Percentiles rank a stretch among this genome's conserved stretches.
phyloP scores from a whole-genome alignment of 805 yeast species.

The Kluyveromyces nonfermentans region DNA sequence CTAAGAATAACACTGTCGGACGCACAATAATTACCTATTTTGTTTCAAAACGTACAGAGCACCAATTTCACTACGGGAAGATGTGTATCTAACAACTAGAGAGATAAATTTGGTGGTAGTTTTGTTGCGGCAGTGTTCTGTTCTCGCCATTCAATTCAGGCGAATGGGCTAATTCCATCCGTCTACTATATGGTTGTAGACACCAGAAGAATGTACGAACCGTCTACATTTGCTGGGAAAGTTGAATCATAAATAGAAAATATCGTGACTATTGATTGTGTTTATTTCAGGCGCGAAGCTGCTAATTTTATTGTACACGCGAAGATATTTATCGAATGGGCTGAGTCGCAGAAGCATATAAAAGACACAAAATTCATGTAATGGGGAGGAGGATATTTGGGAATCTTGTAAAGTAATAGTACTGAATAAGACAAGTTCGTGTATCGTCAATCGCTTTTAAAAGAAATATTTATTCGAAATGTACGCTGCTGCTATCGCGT shows the following conservation, averaged over 20 bases:
- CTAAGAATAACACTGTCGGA: neutral
- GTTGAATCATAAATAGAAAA: neutral
- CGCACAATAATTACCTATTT: too few species aligned
- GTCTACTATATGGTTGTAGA: too few species aligned
- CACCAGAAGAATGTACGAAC: neutral
- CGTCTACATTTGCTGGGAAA: neutral
- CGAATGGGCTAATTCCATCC: too few species aligned
- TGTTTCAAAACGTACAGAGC: too few species aligned
- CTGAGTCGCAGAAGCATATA: neutral
- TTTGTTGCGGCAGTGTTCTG: too few species aligned
- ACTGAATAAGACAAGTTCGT: neutral
- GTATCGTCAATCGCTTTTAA: neutral
- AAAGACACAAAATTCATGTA: neutral
- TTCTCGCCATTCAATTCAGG: too few species aligned
- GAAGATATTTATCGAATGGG: neutral
- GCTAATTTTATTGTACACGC: neutral
- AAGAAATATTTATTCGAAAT: too few species aligned
- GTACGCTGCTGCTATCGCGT: constrained; percentile 27
- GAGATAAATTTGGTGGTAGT: too few species aligned
- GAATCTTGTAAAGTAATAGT: too few species aligned
- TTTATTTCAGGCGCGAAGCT: neutral
- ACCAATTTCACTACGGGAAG: too few species aligned
- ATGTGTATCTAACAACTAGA: too few species aligned
- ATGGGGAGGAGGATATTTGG: too few species aligned
- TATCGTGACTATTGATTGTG: neutral